Percentiles rank a stretch among this genome's conserved stretches.
Evolutionary conservation across 164 flowering plant genomes (phyloP).

Genomic region (Vitis rupestris): DNA sequence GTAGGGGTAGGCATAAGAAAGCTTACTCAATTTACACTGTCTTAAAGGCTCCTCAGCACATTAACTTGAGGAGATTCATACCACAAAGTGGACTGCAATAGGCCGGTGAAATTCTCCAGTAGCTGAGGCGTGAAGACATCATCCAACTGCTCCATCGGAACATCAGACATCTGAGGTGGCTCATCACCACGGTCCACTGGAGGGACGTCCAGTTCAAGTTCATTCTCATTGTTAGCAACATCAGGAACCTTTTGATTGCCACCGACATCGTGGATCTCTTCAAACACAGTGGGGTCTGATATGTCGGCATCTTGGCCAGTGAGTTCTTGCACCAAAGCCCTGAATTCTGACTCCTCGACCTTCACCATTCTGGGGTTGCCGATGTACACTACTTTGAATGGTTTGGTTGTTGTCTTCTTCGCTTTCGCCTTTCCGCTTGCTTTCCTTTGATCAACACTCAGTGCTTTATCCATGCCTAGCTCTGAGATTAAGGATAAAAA

Average conservation of each 20-base stretch:
- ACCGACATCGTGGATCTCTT: slow-evolving; percentile 3
- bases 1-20: neutral
- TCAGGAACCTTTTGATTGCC: slow-evolving; percentile 5
- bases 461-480: neutral
- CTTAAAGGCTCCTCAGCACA: slow-evolving; percentile 15
- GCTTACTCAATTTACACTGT: neutral
- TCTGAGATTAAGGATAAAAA: too few species aligned
- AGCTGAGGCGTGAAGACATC: slow-evolving; percentile 34
- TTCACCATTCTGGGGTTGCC: slow-evolving; percentile 35
- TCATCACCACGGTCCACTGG: neutral
- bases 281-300: slow-evolving; percentile 19
- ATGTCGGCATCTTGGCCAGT: slow-evolving; percentile 38
- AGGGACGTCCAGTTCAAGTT: neutral
- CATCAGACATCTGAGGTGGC: slow-evolving; percentile 13
- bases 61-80: slow-evolving; percentile 22
- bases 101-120: slow-evolving; percentile 27
- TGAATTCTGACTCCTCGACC: slow-evolving; percentile 26
- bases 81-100: slow-evolving; percentile 19
- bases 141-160: slow-evolving; percentile 22
- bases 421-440: slow-evolving; percentile 5
- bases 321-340: slow-evolving; percentile 37
- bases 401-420: slow-evolving; percentile 4
- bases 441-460: slow-evolving; percentile 8
- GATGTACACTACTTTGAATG: slow-evolving; percentile 38
- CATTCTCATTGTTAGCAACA: slow-evolving; percentile 1